Evolutionary conservation across 169 alveolate genomes (phyloP).

Genomic region (Plasmodium adleri): DNA sequence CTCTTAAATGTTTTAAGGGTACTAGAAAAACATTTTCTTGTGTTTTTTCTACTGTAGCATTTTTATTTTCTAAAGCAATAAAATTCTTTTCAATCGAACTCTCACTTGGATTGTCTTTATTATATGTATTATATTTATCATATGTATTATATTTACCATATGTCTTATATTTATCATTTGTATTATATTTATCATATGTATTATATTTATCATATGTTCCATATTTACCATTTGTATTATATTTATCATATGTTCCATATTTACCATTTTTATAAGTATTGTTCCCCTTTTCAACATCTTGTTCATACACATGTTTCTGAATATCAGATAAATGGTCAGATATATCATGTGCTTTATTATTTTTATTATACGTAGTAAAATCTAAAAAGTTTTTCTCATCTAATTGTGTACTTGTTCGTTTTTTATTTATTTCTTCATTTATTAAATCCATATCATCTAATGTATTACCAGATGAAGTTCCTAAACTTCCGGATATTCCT

Average conservation of each 20-base stretch:
- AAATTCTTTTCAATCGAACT: not conserved
- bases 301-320: conserved; percentile 46
- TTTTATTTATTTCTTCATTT: conserved; percentile 27
- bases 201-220: not conserved
- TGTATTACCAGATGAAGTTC: conserved; percentile 13
- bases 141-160: not conserved
- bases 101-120: not conserved
- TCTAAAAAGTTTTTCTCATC: conserved; percentile 10
- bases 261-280: not conserved
- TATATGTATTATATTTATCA: not conserved
- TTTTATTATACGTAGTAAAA: not conserved
- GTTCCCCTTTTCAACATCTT: not conserved
- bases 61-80: not conserved
- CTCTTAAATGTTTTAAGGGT: conserved; percentile 64
- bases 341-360: not conserved
- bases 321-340: conserved; percentile 16
- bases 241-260: not conserved
- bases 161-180: not conserved
- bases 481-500: conserved; percentile 71
- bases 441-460: conserved; percentile 19
- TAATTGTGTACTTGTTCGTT: conserved; percentile 8
- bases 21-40: conserved; percentile 36
- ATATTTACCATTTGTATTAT: not conserved
- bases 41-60: conserved; percentile 23
- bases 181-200: not conserved